Evolutionary conservation across 768 basidiomycete genomes (phyloP).

Genomic region (Tulasnella sp.): DNA sequence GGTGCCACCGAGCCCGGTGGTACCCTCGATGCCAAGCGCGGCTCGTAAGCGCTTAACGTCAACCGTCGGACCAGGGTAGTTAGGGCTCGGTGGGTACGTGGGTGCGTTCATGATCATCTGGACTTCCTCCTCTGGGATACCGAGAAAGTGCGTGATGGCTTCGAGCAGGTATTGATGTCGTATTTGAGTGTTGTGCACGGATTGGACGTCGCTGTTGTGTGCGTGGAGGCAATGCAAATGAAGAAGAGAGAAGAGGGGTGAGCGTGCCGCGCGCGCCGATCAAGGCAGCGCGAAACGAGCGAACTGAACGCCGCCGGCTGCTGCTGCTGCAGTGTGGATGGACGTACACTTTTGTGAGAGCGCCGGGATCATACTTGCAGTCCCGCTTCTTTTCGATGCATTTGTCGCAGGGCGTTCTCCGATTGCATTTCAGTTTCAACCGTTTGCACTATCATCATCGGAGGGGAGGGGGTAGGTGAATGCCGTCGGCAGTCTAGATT

Average conservation of each 20-base stretch:
- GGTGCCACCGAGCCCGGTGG: too few species aligned
- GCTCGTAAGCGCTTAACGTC: too few species aligned
- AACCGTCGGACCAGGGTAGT: too few species aligned
- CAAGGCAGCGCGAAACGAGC: neutral
- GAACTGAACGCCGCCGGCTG: neutral
- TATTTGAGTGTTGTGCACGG: slow-evolving; percentile 70
- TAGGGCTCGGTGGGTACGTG: too few species aligned
- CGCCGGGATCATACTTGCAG: slow-evolving; percentile 47
- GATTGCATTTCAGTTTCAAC: slow-evolving; percentile 80
- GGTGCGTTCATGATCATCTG: too few species aligned
- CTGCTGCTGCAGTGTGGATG: neutral
- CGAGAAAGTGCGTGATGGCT: too few species aligned
- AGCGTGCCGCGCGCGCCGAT: too few species aligned
- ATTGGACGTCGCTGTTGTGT: slow-evolving; percentile 81
- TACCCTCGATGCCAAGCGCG: too few species aligned
- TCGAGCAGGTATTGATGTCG: too few species aligned
- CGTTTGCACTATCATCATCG: slow-evolving; percentile 87
- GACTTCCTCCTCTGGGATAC: too few species aligned
- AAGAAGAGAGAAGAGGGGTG: neutral
- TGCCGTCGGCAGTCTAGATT: neutral
- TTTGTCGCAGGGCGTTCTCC: slow-evolving; percentile 68
- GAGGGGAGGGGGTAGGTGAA: neutral
- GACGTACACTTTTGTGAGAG: slow-evolving; percentile 77
- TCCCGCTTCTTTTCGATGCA: slow-evolving; percentile 65
- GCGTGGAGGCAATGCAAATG: too few species aligned